Percentiles rank a stretch among this genome's conserved stretches.
Evolutionary conservation across 1,284 basidiomycete genomes (phyloP).

Genomic region (Apiotrichum porosum): DNA sequence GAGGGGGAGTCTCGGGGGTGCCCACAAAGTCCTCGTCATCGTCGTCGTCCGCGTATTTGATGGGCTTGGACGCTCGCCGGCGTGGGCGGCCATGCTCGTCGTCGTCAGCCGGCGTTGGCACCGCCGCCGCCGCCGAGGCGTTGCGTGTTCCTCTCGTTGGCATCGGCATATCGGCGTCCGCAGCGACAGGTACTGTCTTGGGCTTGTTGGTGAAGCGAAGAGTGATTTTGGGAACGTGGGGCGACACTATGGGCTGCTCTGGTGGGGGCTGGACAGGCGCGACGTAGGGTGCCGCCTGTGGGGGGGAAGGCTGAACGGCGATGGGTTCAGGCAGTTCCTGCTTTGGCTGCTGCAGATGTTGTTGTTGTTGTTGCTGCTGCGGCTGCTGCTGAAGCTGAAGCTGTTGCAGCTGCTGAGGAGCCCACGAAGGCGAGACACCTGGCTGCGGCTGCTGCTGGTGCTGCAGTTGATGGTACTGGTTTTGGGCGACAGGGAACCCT

Average conservation of each 20-base stretch:
- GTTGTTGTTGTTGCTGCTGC: not conserved
- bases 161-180: not conserved
- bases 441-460: not conserved
- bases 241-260: too few relatives aligned
- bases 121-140: too few relatives aligned
- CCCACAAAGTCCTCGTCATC: conserved; percentile 20
- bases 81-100: not conserved
- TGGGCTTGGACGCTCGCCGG: not conserved
- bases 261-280: not conserved
- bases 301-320: not conserved
- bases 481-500: not conserved
- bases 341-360: not conserved
- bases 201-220: conserved; percentile 4
- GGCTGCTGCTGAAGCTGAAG: conserved; percentile 5
- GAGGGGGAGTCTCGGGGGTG: not conserved
- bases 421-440: not conserved
- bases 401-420: conserved; percentile 1
- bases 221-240: conserved; percentile 20
- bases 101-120: not conserved
- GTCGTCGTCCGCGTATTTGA: conserved; percentile 22
- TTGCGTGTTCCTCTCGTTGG: too few relatives aligned
- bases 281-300: not conserved
- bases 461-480: not conserved
- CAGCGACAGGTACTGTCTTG: not conserved
- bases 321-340: not conserved